phyloP scores from a whole-genome alignment of 306 rosid genomes.

The Gastrolobium bilobum region DNA sequence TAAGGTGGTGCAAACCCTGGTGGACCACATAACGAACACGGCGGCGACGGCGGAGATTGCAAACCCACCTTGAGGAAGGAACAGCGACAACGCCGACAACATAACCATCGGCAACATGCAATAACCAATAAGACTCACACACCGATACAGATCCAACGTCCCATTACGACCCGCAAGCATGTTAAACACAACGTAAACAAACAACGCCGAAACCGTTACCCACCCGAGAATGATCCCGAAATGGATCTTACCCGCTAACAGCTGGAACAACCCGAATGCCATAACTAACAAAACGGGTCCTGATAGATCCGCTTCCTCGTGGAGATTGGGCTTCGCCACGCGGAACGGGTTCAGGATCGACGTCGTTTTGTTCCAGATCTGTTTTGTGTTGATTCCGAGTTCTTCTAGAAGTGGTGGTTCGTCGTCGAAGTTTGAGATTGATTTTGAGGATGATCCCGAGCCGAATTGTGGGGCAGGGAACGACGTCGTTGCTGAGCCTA shows the following conservation, averaged over 20 bases:
- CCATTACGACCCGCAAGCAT: conserved; percentile 53
- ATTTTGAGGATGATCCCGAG: neutral
- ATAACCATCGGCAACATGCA: conserved; percentile 54
- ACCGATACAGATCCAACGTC: conserved; percentile 43
- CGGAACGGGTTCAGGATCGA: conserved; percentile 47
- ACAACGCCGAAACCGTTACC: conserved; percentile 44
- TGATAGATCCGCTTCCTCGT: conserved; percentile 39
- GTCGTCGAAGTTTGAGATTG: conserved; percentile 18
- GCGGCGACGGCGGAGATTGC: conserved; percentile 9
- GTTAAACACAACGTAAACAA: conserved; percentile 48
- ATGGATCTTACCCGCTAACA: conserved; percentile 53
- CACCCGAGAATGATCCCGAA: conserved; percentile 53
- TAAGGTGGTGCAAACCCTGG: conserved; percentile 42
- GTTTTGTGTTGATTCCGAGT: conserved; percentile 47
- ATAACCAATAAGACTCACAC: conserved; percentile 51
- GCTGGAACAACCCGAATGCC: conserved; percentile 49
- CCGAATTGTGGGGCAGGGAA: conserved; percentile 30
- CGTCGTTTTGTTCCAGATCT: conserved; percentile 51
- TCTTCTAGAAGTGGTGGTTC: conserved; percentile 53
- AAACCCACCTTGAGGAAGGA: conserved; percentile 48
- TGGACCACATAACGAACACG: conserved; percentile 46
- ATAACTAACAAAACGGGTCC: conserved; percentile 43
- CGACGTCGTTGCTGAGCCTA: conserved; percentile 35
- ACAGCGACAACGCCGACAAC: conserved; percentile 47
- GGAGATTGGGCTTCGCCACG: conserved; percentile 9